These are phyloP conservation scores for Macadamia tetraphylla DNA, from an alignment of 164 flowering plant species.

Conservation along the genomic window DNA sequence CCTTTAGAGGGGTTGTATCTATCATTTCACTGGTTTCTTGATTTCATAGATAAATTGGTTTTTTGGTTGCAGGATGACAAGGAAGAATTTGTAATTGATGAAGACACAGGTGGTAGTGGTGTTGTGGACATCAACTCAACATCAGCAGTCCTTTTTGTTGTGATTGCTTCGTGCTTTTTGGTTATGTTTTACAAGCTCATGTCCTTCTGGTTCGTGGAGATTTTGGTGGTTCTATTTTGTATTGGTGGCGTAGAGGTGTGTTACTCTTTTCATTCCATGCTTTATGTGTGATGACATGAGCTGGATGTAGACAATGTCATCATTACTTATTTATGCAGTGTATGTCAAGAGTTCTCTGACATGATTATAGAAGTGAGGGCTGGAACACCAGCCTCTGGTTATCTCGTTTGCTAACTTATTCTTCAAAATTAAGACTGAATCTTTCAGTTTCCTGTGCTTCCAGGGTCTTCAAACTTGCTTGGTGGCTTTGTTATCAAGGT, in stretches of 20 bases:
- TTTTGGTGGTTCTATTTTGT: constrained; percentile 93
- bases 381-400: not conserved
- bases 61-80: constrained; percentile 62
- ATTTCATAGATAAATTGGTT: constrained; percentile 1
- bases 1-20: too few species aligned
- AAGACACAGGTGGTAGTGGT: constrained; percentile 34
- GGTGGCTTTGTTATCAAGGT: constrained; percentile 60
- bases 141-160: constrained; percentile 81
- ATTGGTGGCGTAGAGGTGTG: constrained; percentile 97
- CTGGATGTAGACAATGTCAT: too few species aligned
- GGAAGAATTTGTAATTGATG: constrained; percentile 43
- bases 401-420: not conserved
- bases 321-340: not conserved
- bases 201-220: constrained; percentile 86
- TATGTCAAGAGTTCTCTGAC: not conserved
- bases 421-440: not conserved
- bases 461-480: constrained; percentile 74
- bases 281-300: not conserved
- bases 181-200: constrained; percentile 83
- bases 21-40: not conserved
- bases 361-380: not conserved
- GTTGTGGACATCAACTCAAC: constrained; percentile 76
- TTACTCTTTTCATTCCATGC: not conserved
- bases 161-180: constrained; percentile 89
- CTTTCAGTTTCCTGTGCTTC: constrained; percentile 8